phyloP scores from a whole-genome alignment of 768 basidiomycete species.

The Paxillus ammoniavirescens region DNA sequence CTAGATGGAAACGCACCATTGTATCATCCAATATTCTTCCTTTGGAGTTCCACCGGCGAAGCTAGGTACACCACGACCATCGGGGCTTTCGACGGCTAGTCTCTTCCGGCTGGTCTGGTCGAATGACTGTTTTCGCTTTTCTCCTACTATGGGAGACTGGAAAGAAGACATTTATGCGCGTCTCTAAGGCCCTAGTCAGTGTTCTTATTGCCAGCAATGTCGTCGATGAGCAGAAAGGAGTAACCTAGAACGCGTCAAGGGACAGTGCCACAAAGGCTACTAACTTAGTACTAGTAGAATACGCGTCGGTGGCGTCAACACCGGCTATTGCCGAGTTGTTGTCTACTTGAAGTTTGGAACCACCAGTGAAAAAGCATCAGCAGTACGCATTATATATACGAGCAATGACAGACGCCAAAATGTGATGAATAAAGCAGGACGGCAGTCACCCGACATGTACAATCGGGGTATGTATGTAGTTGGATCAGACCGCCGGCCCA shows the following conservation, averaged over 20 bases:
- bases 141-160: conserved; percentile 18
- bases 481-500: too few relatives aligned
- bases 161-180: conserved; percentile 18
- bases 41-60: conserved; percentile 12
- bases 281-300: too few relatives aligned
- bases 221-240: background rate
- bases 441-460: too few relatives aligned
- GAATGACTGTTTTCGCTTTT: conserved; percentile 29
- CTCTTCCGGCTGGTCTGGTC: conserved; percentile 29
- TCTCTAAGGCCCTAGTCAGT: background rate
- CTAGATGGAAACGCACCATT: conserved; percentile 49
- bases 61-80: conserved; percentile 3
- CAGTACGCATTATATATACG: too few relatives aligned
- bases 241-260: conserved; percentile 5
- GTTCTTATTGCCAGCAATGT: background rate
- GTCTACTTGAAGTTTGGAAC: background rate
- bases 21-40: conserved; percentile 71
- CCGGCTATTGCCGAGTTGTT: conserved; percentile 12
- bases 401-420: too few relatives aligned
- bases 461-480: too few relatives aligned
- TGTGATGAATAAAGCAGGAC: too few relatives aligned
- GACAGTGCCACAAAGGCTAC: too few relatives aligned
- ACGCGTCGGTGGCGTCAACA: conserved; percentile 22
- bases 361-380: background rate
- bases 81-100: conserved; percentile 23